These are phyloP conservation scores for Eucalyptus microcorys DNA, from an alignment of 345 rosid genomes.

Conservation along the genomic window DNA sequence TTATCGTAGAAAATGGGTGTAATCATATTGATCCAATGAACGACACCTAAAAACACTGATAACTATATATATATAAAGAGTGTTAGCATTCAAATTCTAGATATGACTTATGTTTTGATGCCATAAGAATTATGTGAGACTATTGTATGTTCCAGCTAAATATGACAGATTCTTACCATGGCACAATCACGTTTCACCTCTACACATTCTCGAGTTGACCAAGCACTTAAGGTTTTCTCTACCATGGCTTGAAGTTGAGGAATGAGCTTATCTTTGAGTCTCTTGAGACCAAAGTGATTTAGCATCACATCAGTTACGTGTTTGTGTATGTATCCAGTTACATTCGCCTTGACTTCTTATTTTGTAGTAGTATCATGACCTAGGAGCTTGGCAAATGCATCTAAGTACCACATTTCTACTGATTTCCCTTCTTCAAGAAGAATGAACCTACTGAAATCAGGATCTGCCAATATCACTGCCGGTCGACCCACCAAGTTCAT, in stretches of 20 bases:
- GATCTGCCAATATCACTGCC: slow-evolving; percentile 19
- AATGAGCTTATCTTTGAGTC: slow-evolving; percentile 1
- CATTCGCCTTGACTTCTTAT: not conserved
- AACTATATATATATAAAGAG: too few species aligned
- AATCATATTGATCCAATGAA: not conserved
- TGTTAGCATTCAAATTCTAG: too few species aligned
- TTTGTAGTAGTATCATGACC: slow-evolving; percentile 10
- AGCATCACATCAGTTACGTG: slow-evolving; percentile 12
- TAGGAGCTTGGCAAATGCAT: slow-evolving; percentile 11
- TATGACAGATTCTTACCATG: not conserved
- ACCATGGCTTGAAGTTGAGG: not conserved
- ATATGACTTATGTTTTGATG: too few species aligned
- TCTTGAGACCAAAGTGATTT: slow-evolving; percentile 14
- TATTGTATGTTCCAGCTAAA: too few species aligned
- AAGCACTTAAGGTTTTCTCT: not conserved
- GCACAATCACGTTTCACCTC: slow-evolving; percentile 18
- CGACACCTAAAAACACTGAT: not conserved
- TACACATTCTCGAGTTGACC: slow-evolving; percentile 1
- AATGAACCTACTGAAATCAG: slow-evolving; percentile 18
- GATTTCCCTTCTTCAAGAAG: slow-evolving; percentile 28
- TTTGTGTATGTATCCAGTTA: slow-evolving; percentile 17
- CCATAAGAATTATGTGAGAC: too few species aligned
- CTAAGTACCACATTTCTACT: slow-evolving; percentile 13
- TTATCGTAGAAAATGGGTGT: not conserved
- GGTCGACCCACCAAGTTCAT: slow-evolving; percentile 16